These are phyloP conservation scores for Zopfochytrium polystomum DNA, from an alignment of 371 early-diverging fungal genomes.

Conservation along the genomic window DNA sequence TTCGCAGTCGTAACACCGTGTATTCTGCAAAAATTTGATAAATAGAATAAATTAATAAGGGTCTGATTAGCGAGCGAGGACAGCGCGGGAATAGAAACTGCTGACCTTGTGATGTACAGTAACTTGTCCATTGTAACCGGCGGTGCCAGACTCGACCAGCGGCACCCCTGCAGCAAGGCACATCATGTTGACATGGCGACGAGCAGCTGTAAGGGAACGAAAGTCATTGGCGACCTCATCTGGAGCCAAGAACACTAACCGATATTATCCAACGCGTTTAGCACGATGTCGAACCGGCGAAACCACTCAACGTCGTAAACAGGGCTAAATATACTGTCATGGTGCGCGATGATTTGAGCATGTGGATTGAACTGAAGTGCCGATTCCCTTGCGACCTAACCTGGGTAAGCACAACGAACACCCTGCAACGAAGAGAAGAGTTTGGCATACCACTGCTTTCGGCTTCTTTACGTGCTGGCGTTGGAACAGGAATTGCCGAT, in stretches of 20 bases:
- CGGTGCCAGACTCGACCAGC: conserved; percentile 95
- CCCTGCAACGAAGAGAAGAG: neutral
- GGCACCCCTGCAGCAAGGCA: conserved; percentile 87
- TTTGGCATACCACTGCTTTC: conserved; percentile 65
- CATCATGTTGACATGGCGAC: conserved; percentile 95
- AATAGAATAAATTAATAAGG: neutral
- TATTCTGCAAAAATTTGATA: conserved; percentile 10
- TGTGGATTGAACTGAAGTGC: conserved; percentile 79
- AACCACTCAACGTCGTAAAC: conserved; percentile 89
- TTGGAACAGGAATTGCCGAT: conserved; percentile 97
- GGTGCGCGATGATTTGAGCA: conserved; percentile 70
- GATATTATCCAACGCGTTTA: conserved; percentile 98
- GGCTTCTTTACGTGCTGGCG: conserved; percentile 83
- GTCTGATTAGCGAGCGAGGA: neutral
- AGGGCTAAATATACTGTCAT: conserved; percentile 78
- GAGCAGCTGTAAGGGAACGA: conserved; percentile 73
- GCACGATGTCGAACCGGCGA: conserved; percentile 84
- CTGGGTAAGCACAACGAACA: neutral
- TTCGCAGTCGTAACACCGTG: conserved; percentile 29
- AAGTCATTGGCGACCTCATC: no score
- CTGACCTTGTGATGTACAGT: conserved; percentile 75
- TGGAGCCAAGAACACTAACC: conserved; percentile 48
- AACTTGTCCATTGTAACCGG: conserved; percentile 96
- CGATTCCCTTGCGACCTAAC: conserved; percentile 71
- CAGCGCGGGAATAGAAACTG: neutral